These are phyloP conservation scores for Cytidiella melzeri DNA, from an alignment of 768 basidiomycete genomes.

Conservation along the genomic window DNA sequence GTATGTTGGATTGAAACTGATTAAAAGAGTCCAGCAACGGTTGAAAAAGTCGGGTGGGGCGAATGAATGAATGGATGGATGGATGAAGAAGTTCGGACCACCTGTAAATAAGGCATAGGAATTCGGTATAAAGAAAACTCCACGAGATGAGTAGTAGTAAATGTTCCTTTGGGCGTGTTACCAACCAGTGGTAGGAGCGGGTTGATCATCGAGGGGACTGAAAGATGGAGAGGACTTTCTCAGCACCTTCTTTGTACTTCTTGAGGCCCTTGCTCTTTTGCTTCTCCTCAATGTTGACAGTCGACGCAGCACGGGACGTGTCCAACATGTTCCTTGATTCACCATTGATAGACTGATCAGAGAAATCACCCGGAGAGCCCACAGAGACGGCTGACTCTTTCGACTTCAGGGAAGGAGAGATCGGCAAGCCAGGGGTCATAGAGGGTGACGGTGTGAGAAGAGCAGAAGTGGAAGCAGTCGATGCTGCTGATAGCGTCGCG, in stretches of 20 bases:
- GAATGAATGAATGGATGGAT: neutral
- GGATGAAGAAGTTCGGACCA: constrained; percentile 3
- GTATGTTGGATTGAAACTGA: constrained; percentile 4
- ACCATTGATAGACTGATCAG: constrained; percentile 60
- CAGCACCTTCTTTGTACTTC: constrained; percentile 84
- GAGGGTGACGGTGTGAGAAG: constrained; percentile 64
- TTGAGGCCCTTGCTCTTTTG: constrained; percentile 70
- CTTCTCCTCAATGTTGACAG: constrained; percentile 38
- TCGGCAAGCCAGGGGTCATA: constrained; percentile 33
- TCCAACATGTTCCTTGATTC: constrained; percentile 28
- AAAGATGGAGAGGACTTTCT: constrained; percentile 80
- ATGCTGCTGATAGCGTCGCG: constrained; percentile 37
- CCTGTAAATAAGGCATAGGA: constrained; percentile 12
- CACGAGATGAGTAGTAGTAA: constrained; percentile 9
- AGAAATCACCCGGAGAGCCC: constrained; percentile 63
- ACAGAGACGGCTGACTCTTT: constrained; percentile 76
- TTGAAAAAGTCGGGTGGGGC: too few species aligned
- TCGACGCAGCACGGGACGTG: constrained; percentile 25
- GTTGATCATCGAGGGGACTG: constrained; percentile 49
- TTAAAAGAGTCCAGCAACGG: neutral
- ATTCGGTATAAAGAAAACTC: constrained; percentile 10
- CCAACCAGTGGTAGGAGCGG: neutral
- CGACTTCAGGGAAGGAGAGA: constrained; percentile 70
- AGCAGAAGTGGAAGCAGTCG: constrained; percentile 40
- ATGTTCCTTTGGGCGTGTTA: neutral